Conservation (phyloP, 805 yeast species). For the Lipomyces spencermartinsiae region DNA sequence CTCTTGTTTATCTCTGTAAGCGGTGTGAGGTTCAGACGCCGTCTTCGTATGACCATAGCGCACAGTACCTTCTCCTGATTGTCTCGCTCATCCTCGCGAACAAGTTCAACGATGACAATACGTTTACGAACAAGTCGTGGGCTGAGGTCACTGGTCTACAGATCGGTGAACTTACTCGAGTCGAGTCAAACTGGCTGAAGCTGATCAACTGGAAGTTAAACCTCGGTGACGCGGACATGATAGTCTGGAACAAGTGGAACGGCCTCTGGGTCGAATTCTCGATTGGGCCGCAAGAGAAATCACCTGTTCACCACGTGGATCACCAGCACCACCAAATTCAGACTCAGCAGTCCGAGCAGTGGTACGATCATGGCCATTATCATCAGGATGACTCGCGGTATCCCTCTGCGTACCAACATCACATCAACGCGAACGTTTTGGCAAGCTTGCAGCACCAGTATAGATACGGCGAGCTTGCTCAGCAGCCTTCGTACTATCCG, state of each 20-base stretch:
- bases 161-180: constrained; percentile 61
- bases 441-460: constrained; percentile 11
- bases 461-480: constrained; percentile 2
- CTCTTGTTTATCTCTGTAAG: constrained; percentile 79
- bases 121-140: constrained; percentile 95
- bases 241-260: constrained; percentile 47
- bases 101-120: constrained; percentile 95
- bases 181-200: constrained; percentile 75
- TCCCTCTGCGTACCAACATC: background rate
- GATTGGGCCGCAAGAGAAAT: constrained; percentile 2
- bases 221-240: constrained; percentile 46
- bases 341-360: background rate
- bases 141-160: constrained; percentile 89
- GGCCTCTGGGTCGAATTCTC: constrained; percentile 32
- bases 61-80: constrained; percentile 60
- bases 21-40: constrained; percentile 48
- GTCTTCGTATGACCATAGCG: constrained; percentile 42
- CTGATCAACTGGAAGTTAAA: constrained; percentile 66
- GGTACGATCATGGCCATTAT: constrained; percentile 9
- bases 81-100: constrained; percentile 82
- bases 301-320: background rate
- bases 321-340: background rate
- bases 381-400: constrained; percentile 12
- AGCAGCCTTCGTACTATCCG: background rate
- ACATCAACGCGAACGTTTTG: background rate